Conservation (phyloP, 352 stramenopile genomes). For the Phytophthora sansomeana region DNA sequence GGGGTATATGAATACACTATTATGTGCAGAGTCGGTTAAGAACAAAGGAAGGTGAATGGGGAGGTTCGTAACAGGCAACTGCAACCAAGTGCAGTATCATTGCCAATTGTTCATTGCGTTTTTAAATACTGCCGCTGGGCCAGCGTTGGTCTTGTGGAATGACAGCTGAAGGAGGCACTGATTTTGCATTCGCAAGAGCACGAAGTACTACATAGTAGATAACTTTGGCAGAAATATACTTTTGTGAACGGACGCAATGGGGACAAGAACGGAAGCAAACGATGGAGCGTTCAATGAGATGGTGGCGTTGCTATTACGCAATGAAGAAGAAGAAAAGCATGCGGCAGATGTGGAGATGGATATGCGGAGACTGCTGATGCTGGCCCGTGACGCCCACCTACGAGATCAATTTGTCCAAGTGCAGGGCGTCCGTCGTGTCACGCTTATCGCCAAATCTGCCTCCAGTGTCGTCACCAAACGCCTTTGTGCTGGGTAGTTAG, state of each 20-base stretch:
- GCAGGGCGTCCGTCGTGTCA: constrained; percentile 61
- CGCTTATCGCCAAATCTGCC: constrained; percentile 40
- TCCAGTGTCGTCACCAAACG: constrained; percentile 34
- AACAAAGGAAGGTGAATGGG: too few relatives aligned
- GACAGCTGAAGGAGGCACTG: too few relatives aligned
- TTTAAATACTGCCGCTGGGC: too few relatives aligned
- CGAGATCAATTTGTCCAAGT: constrained; percentile 68
- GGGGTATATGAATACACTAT: too few relatives aligned
- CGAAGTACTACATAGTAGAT: too few relatives aligned
- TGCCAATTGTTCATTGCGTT: too few relatives aligned
- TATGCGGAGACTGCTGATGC: constrained; percentile 58
- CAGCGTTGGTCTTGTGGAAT: too few relatives aligned
- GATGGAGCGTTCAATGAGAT: constrained; percentile 60
- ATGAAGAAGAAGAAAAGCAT: constrained; percentile 50
- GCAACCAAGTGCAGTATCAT: too few relatives aligned
- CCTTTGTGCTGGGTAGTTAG: constrained; percentile 40
- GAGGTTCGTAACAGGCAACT: too few relatives aligned
- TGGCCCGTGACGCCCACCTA: constrained; percentile 55
- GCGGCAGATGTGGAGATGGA: constrained; percentile 56
- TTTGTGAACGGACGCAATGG: constrained; percentile 5
- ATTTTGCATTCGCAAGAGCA: too few relatives aligned
- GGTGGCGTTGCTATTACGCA: constrained; percentile 57
- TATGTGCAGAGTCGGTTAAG: too few relatives aligned
- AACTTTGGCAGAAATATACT: too few relatives aligned
- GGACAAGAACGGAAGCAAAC: constrained; percentile 5